These are phyloP conservation scores for Phytophthora palmivora DNA, from an alignment of 352 stramenopile species.

Conservation along the genomic window DNA sequence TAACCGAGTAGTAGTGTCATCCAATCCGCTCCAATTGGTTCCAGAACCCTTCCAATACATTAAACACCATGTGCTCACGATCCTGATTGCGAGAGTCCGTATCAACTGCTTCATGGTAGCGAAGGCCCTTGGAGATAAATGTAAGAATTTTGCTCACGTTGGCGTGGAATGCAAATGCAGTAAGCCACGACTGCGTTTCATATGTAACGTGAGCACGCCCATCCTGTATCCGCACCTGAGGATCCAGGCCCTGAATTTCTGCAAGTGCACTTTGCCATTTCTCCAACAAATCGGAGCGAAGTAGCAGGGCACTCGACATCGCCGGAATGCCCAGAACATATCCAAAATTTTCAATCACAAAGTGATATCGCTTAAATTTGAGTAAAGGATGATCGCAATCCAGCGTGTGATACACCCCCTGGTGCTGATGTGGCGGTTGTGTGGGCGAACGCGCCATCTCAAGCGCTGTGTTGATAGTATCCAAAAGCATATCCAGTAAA, in stretches of 20 bases:
- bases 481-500: constrained; percentile 77
- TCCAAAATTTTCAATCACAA: constrained; percentile 93
- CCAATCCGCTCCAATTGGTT: constrained; percentile 63
- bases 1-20: constrained; percentile 49
- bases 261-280: constrained; percentile 80
- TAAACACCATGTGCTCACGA: constrained; percentile 70
- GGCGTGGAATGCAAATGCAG: constrained; percentile 92
- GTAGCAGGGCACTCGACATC: constrained; percentile 66
- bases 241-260: constrained; percentile 84
- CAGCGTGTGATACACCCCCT: constrained; percentile 55
- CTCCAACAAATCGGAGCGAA: constrained; percentile 58
- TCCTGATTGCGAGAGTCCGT: constrained; percentile 37
- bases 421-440: constrained; percentile 28
- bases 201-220: constrained; percentile 94
- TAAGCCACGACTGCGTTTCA: constrained; percentile 94
- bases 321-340: constrained; percentile 95
- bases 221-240: constrained; percentile 77
- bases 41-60: constrained; percentile 80
- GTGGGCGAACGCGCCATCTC: constrained; percentile 65
- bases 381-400: constrained; percentile 93
- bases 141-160: constrained; percentile 72
- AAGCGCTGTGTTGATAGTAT: constrained; percentile 79
- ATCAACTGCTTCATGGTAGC: constrained; percentile 54
- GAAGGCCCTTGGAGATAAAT: constrained; percentile 68
- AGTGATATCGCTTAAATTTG: constrained; percentile 93